These are phyloP conservation scores for Crataegus laevigata DNA, from an alignment of 306 rosid genomes.

Conservation along the genomic window DNA sequence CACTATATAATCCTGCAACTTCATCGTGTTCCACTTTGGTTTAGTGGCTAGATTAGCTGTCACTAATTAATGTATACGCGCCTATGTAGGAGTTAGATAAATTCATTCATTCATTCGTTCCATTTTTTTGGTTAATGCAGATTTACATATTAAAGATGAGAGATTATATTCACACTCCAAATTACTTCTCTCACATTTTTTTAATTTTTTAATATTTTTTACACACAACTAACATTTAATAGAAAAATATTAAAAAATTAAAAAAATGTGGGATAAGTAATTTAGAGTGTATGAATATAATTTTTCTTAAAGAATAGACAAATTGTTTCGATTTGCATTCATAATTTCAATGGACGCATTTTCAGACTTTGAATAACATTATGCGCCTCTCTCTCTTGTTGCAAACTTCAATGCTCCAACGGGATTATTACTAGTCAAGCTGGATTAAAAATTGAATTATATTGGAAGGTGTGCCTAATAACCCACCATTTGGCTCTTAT, in stretches of 20 bases:
- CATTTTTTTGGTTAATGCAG: neutral
- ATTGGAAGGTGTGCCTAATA: neutral
- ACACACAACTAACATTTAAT: too few relatives aligned
- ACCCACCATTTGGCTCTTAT: neutral
- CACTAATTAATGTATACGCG: neutral
- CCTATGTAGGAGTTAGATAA: neutral
- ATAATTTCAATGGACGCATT: neutral
- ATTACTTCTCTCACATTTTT: too few relatives aligned
- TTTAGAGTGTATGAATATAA: too few relatives aligned
- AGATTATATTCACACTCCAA: too few relatives aligned
- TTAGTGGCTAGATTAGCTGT: neutral
- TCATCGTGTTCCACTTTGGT: slow-evolving; percentile 51
- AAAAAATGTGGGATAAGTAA: too few relatives aligned
- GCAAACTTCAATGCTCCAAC: neutral
- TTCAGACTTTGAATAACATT: neutral
- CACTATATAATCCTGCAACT: slow-evolving; percentile 50
- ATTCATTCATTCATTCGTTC: neutral
- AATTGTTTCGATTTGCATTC: neutral
- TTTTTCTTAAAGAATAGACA: neutral
- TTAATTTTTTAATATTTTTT: too few relatives aligned
- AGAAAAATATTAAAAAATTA: too few relatives aligned
- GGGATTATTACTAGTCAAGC: neutral
- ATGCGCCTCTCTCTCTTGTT: neutral
- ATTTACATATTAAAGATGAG: neutral
- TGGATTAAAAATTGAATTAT: neutral